Base-by-base conservation (phyloP, 2,329 filamentous ascomycete genomes). In the Arthrobotrys megalospora region DNA sequence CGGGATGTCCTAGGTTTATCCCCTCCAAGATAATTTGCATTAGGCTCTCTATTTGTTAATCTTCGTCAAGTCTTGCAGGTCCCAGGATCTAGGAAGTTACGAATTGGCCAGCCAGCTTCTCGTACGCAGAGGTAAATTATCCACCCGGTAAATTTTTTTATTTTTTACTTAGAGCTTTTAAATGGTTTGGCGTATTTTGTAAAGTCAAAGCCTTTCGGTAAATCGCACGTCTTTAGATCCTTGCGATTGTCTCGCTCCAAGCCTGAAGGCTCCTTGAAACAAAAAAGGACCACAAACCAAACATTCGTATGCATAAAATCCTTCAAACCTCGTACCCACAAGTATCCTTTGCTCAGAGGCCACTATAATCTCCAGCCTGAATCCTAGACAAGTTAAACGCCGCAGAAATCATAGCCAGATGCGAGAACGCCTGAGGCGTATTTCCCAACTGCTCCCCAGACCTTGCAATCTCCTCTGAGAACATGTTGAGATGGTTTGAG, bases 381-480 rank as follows among this genome's bases (percentile, higher is more conserved):
- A 81, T 80, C 71, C 89, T 88, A 82, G 91, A 90, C 65, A 94
- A 84, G 84, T 93, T 94, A 83, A 94, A 93, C 0, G 91, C 92
- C 0, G 92, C 92, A 82, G 90, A 93, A 81, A 94, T 89, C 82
- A 93, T 87, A 1, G 91, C 91, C 78, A 94, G 84, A 82, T 94
- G 91, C 80, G 90, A 92, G 81, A 94, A 94, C 0, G 92, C 92
- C 84, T 93, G 92, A 0, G 92, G 92, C 14, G 91, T 93, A 82
- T 94, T 94, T 0, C 92, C 92, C 76, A 94, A 86, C 85, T 94
- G 92, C 84, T 94, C 91, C 10, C 92, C 92, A 64, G 88, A 90
- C 66, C 90, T 86, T 4, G 91, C 88, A 81, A 94, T 93, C 85
- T 94, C 92, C 83, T 94, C 91, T 6, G 90, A 92, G 83, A 93